These are phyloP conservation scores for Pseudocercospora fijiensis DNA, from an alignment of 2,329 filamentous ascomycete genomes.

Conservation along the genomic window DNA sequence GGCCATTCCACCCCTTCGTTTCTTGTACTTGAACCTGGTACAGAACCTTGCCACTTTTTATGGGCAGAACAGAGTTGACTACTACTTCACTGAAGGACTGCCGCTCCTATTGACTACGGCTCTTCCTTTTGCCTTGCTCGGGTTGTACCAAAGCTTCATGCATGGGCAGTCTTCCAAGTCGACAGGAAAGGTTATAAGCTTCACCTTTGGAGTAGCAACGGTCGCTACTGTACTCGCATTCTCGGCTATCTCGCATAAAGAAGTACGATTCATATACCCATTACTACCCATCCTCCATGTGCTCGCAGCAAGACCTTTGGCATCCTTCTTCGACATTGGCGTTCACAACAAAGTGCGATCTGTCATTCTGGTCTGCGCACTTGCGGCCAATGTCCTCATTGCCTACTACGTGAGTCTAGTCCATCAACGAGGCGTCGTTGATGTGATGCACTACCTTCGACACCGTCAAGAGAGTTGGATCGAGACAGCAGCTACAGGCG, in stretches of 20 bases:
- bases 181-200: slow-evolving; percentile 30
- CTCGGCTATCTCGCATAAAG: slow-evolving; percentile 87
- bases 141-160: slow-evolving; percentile 53
- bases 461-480: slow-evolving; percentile 46
- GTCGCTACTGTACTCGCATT: slow-evolving; percentile 63
- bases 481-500: slow-evolving; percentile 9
- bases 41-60: slow-evolving; percentile 91
- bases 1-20: slow-evolving; percentile 85
- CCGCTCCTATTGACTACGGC: slow-evolving; percentile 82
- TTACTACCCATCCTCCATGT: slow-evolving; percentile 83
- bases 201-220: slow-evolving; percentile 56
- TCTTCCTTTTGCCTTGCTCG: slow-evolving; percentile 70
- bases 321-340: slow-evolving; percentile 60
- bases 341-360: slow-evolving; percentile 46
- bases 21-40: slow-evolving; percentile 85
- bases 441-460: slow-evolving; percentile 74
- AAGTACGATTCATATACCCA: slow-evolving; percentile 95
- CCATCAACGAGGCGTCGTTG: slow-evolving; percentile 78
- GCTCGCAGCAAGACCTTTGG: slow-evolving; percentile 67
- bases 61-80: slow-evolving; percentile 84
- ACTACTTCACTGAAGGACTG: slow-evolving; percentile 87
- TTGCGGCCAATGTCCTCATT: slow-evolving; percentile 68
- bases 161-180: background rate
- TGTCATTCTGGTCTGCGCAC: slow-evolving; percentile 51
- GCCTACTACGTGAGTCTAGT: slow-evolving; percentile 70